Evolutionary conservation across 2,329 filamentous ascomycete genomes (phyloP), one percentile per base, ranked within the genome.

Genomic region (Colletotrichum sp.): DNA sequence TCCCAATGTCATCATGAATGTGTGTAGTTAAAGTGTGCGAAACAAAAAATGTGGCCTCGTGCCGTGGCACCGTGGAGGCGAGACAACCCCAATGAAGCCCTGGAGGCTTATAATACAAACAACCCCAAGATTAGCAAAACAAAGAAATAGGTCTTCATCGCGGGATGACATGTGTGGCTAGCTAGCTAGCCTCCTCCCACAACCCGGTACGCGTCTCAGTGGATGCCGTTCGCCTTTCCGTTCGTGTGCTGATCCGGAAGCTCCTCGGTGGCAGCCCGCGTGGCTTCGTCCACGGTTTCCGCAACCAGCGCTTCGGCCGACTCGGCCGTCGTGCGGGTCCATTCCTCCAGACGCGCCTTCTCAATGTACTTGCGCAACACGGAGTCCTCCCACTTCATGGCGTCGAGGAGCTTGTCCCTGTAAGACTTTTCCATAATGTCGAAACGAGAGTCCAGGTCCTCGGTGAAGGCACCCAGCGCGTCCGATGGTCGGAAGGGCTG

Each of bases 351-450:
- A 48, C 92, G 89, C 74, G 92, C 89, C 82, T 93, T 93, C 71
- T 94, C 90, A 25, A 97, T 88, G 81, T 92, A 92, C 66, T 89
- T 88, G 67, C 88, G 86, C 52, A 98, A 87, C 13, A 90, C 82
- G 76, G 90, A 88, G 80, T 96, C 94, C 84, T 98, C 96, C 73
- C 89, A 88, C 73, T 91, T 88, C 86, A 97, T 94, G 74, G 95
- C 94, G 30, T 92, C 90, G 32, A 93, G 85, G 74, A 98, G 89
- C 73, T 92, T 93, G 73, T 91, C 88, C 74, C 92, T 90, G 79
- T 94, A 90, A 58, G 91, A 89, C 56, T 92, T 90, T 74, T 93
- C 91, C 80, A 93, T 89, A 58, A 87, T 84, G 81, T 86, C 84
- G 85, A 92, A 91, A 67, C 92, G 89, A 74, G 91, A 87, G 77